phyloP scores from a whole-genome alignment of 306 rosid species.

The Senna siamea region DNA sequence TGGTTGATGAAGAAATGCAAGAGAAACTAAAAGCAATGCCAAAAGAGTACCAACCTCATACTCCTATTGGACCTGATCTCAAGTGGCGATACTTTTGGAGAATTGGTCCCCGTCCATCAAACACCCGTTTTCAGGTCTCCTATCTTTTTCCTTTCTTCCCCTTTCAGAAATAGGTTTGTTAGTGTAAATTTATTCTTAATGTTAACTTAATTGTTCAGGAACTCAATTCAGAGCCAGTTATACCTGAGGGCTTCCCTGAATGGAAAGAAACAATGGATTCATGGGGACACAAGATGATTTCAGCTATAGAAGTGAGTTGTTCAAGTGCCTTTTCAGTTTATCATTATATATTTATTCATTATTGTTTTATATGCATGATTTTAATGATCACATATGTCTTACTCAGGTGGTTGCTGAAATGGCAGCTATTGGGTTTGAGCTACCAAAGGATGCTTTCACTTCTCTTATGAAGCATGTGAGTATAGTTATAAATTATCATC shows the following conservation, averaged over 20 bases:
- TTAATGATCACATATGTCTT: slow-evolving; percentile 28
- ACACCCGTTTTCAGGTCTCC: slow-evolving; percentile 79
- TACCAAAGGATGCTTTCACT: slow-evolving; percentile 90
- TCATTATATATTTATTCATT: background rate
- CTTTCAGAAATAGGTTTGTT: background rate
- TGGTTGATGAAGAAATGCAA: slow-evolving; percentile 90
- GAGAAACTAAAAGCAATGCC: slow-evolving; percentile 76
- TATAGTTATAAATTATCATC: background rate
- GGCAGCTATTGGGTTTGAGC: slow-evolving; percentile 97
- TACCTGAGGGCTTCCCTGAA: slow-evolving; percentile 86
- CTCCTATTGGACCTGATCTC: slow-evolving; percentile 81
- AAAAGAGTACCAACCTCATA: slow-evolving; percentile 58
- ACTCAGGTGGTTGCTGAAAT: slow-evolving; percentile 89
- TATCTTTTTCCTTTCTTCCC: background rate
- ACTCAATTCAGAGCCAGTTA: slow-evolving; percentile 88
- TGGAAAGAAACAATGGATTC: slow-evolving; percentile 97
- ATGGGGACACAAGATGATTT: slow-evolving; percentile 90
- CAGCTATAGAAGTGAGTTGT: slow-evolving; percentile 70
- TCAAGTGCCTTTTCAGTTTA: slow-evolving; percentile 16
- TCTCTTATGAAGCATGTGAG: slow-evolving; percentile 88
- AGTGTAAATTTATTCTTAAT: slow-evolving; percentile 25
- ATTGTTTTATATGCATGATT: background rate
- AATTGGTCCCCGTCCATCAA: slow-evolving; percentile 83
- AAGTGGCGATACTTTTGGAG: slow-evolving; percentile 99
- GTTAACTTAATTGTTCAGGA: slow-evolving; percentile 54